phyloP scores from a whole-genome alignment of 768 basidiomycete species.

The Collybiopsis confluens region DNA sequence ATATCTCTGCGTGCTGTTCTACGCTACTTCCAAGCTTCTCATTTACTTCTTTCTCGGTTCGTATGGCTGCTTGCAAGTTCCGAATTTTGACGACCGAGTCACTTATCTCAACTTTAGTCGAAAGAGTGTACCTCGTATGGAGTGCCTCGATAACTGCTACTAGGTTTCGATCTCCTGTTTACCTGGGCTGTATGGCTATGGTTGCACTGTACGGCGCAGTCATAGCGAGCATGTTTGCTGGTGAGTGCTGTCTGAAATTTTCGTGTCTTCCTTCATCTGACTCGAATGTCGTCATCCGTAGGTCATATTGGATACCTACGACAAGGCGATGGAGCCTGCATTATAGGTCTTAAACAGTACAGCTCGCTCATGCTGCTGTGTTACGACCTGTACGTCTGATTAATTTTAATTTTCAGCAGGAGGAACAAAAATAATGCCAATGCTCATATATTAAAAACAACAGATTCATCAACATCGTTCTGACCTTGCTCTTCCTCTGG shows the following conservation, averaged over 20 bases:
- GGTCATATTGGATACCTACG: not conserved
- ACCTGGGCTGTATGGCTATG: not conserved
- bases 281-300: not conserved
- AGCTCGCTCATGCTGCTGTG: not conserved
- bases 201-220: not conserved
- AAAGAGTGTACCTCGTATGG: constrained; percentile 4
- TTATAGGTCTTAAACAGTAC: constrained; percentile 1
- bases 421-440: too few relatives aligned
- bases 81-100: not conserved
- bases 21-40: not conserved
- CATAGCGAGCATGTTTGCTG: not conserved
- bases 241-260: not conserved
- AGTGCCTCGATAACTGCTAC: not conserved
- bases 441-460: not conserved
- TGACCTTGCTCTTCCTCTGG: constrained; percentile 4
- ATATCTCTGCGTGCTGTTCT: not conserved
- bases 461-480: constrained; percentile 1
- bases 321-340: not conserved
- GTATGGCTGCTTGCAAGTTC: not conserved
- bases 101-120: not conserved
- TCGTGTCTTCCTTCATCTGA: not conserved
- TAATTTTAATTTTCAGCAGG: not conserved
- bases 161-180: not conserved
- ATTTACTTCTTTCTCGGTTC: constrained; percentile 1
- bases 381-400: constrained; percentile 2